phyloP scores from a whole-genome alignment of 306 rosid species.

The Lathyrus oleraceus region DNA sequence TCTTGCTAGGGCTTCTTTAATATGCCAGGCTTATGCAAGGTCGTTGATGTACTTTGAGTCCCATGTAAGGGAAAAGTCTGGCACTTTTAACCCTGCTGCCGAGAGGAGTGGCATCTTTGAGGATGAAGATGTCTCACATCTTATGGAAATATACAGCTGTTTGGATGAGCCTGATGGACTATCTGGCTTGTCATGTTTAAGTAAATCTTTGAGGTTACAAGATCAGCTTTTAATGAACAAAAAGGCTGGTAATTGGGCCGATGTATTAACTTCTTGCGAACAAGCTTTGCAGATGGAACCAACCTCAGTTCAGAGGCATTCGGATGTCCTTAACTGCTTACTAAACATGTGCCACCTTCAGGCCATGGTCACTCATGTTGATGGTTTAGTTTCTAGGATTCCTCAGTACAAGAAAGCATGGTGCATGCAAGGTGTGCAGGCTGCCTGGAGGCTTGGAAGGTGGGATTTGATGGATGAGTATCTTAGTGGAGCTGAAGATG shows the following conservation, averaged over 20 bases:
- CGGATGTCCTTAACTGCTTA: constrained; percentile 91
- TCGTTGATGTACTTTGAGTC: constrained; percentile 96
- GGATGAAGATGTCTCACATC: constrained; percentile 83
- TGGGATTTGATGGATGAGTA: constrained; percentile 99
- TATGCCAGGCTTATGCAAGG: constrained; percentile 96
- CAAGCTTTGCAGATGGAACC: constrained; percentile 98
- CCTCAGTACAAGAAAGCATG: constrained; percentile 88
- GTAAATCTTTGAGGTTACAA: constrained; percentile 73
- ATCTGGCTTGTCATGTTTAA: constrained; percentile 79
- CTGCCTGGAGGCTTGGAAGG: constrained; percentile 99
- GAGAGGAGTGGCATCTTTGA: constrained; percentile 82
- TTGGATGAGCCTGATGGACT: constrained; percentile 97
- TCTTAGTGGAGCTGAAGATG: constrained; percentile 86
- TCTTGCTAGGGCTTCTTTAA: constrained; percentile 89
- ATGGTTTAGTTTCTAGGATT: constrained; percentile 85
- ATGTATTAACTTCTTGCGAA: constrained; percentile 88
- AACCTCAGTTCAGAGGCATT: constrained; percentile 86
- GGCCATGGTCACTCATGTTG: constrained; percentile 97
- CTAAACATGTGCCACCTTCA: constrained; percentile 98
- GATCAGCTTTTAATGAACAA: constrained; percentile 89
- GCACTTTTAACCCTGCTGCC: constrained; percentile 97
- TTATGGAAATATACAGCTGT: constrained; percentile 89
- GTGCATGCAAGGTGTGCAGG: constrained; percentile 99
- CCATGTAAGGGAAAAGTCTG: constrained; percentile 74
- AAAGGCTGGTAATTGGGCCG: constrained; percentile 96